A percentile compares a stretch with the other conserved stretches of the same genome.
Conservation (phyloP, 2,329 filamentous ascomycete genomes). For the Catunica adiposa region DNA sequence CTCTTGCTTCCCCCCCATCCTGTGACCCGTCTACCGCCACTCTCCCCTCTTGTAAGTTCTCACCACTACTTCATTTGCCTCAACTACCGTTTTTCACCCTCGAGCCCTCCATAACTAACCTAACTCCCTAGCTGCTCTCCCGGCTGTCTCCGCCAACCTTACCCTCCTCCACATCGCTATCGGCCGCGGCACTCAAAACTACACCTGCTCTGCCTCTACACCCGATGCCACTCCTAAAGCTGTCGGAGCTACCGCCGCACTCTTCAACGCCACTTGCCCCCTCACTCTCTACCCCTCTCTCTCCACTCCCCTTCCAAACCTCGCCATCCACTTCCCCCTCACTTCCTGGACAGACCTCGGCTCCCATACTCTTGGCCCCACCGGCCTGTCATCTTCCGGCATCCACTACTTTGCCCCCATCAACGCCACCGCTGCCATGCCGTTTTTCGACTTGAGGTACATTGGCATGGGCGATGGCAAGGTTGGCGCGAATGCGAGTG, state of each 20-base stretch:
- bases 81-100: too few relatives aligned
- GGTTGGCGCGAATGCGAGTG: constrained; percentile 42
- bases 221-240: constrained; percentile 44
- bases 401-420: constrained; percentile 56
- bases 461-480: constrained; percentile 32
- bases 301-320: constrained; percentile 44
- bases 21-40: constrained; percentile 39
- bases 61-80: constrained; percentile 4
- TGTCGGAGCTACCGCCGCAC: constrained; percentile 59
- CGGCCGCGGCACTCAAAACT: constrained; percentile 84
- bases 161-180: constrained; percentile 62
- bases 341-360: constrained; percentile 5
- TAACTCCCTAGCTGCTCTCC: constrained; percentile 30
- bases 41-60: constrained; percentile 31
- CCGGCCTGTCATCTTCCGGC: constrained; percentile 49
- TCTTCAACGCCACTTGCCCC: constrained; percentile 78
- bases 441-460: constrained; percentile 62
- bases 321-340: constrained; percentile 45
- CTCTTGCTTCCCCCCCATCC: constrained; percentile 25
- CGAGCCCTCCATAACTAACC: neutral
- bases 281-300: constrained; percentile 53
- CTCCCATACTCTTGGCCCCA: constrained; percentile 30
- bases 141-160: constrained; percentile 42
- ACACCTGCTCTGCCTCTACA: constrained; percentile 57
- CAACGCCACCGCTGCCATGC: constrained; percentile 40